Conservation (phyloP, 257 asterid species). For the Haberlea rhodopensis region DNA sequence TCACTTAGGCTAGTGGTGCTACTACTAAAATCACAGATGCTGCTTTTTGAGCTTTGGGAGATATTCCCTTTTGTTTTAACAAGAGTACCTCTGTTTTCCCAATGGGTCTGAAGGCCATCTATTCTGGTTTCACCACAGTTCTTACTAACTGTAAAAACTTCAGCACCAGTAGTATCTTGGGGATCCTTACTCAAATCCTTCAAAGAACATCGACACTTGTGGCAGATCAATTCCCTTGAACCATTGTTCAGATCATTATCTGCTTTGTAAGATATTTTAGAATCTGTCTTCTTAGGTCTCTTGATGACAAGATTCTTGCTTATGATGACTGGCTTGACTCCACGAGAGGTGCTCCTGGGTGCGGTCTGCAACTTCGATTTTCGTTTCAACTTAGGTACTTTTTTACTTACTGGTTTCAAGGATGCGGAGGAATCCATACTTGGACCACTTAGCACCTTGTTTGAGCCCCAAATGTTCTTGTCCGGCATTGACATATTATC, state of each 20-base stretch:
- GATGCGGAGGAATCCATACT: conserved; percentile 36
- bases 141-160: conserved; percentile 24
- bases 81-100: conserved; percentile 31
- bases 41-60: conserved; percentile 86
- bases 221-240: conserved; percentile 61
- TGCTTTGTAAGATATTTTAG: conserved; percentile 30
- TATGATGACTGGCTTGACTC: conserved; percentile 50
- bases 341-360: conserved; percentile 41
- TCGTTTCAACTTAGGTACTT: conserved; percentile 51
- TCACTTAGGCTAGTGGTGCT: conserved; percentile 74
- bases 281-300: conserved; percentile 49
- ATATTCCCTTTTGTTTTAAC: conserved; percentile 52
- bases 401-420: conserved; percentile 39
- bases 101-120: conserved; percentile 25
- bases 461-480: conserved; percentile 26
- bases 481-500: conserved; percentile 30
- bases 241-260: conserved; percentile 24
- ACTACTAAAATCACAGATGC: conserved; percentile 75
- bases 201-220: conserved; percentile 75
- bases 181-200: conserved; percentile 38
- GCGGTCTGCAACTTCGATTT: conserved; percentile 49
- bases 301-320: conserved; percentile 48
- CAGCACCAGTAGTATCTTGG: conserved; percentile 24
- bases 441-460: conserved; percentile 31
- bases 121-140: conserved; percentile 32